Base-by-base conservation (phyloP, 1,284 basidiomycete species). In the Cryptococcus hybrid region DNA sequence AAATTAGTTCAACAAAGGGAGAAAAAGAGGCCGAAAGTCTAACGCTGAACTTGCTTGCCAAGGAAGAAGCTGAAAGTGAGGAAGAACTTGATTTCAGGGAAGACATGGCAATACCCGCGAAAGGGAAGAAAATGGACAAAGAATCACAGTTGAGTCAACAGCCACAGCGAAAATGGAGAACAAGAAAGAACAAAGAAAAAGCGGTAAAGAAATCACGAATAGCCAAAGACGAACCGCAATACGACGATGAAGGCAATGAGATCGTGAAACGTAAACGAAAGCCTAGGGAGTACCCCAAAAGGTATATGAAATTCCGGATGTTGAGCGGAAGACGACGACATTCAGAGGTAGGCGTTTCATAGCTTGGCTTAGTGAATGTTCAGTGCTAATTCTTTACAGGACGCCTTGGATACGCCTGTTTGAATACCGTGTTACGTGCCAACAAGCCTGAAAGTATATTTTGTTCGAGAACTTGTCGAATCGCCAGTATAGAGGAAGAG, bases 401-500 rank as follows among this genome's bases (percentile, higher is more conserved):
- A 8, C 65, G 77, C 43, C 59, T 80, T 35, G 77, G 78, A 3
- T 80, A 78, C 56, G 70, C 80, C 52, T 53, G 75, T 57, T 34
- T 64, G 35, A 70, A 66, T 56, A 64, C 62, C 2, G 61, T 68
- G n/a, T 42, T 63, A 15, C 30, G 60, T 46, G 44, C 46, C 9
- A 56, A 50, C 3, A 62, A 64, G 44, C 63, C 62, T 3, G 62
- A 64, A n/a, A 58, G 62, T 36, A 61, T 66, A 37, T 66, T 63
- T 78, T 86, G 82, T 58, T 82, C 81, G 62, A 80, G 89, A 59
- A 91, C 79, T 2, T 79, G 77, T 57, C 85, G 89, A 48, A 86
- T 91, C 46, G 85, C 88, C 50, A 88, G 88, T 47, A 85, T 93
- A 54, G 82, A 85, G 64, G 89, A 91, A 68, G 87, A 90, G 62